A percentile compares a stretch with the other conserved stretches of the same genome.
phyloP scores from a whole-genome alignment of 2,329 filamentous ascomycete genomes.

The Xylariales sp. region DNA sequence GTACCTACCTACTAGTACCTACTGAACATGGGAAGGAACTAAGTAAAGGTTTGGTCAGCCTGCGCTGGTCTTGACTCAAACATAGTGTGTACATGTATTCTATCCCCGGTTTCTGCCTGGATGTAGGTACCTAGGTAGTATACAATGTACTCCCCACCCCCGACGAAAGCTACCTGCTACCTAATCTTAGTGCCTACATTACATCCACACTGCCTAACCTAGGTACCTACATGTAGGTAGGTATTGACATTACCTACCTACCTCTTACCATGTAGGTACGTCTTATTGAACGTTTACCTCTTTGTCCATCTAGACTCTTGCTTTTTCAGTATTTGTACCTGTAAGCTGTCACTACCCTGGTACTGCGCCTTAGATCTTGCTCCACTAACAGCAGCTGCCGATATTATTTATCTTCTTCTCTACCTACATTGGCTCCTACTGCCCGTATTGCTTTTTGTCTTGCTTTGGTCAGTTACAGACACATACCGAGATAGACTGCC shows the following conservation, averaged over 20 bases:
- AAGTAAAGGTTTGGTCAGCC: conserved; percentile 7
- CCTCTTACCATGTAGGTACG: not conserved
- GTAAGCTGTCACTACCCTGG: conserved; percentile 5
- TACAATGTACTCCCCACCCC: too few species aligned
- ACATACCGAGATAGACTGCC: conserved; percentile 2
- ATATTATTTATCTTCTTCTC: not conserved
- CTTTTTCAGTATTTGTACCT: not conserved
- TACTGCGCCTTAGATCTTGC: conserved; percentile 1
- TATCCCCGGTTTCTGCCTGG: too few species aligned
- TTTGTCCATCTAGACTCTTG: conserved; percentile 3
- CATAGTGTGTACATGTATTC: not conserved
- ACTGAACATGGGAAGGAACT: not conserved
- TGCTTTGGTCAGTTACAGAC: conserved; percentile 5
- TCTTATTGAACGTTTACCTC: conserved; percentile 4
- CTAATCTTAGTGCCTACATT: not conserved
- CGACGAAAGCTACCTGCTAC: too few species aligned
- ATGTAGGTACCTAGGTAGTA: too few species aligned
- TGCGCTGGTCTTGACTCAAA: not conserved
- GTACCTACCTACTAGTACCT: too few species aligned
- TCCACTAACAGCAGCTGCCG: conserved; percentile 20
- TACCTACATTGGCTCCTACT: conserved; percentile 6
- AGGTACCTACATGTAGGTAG: too few species aligned
- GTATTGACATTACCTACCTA: conserved; percentile 1
- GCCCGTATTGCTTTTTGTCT: conserved; percentile 7
- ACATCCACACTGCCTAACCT: not conserved